Conservation (phyloP, 768 basidiomycete species). For the Antrodiella citrinella region DNA sequence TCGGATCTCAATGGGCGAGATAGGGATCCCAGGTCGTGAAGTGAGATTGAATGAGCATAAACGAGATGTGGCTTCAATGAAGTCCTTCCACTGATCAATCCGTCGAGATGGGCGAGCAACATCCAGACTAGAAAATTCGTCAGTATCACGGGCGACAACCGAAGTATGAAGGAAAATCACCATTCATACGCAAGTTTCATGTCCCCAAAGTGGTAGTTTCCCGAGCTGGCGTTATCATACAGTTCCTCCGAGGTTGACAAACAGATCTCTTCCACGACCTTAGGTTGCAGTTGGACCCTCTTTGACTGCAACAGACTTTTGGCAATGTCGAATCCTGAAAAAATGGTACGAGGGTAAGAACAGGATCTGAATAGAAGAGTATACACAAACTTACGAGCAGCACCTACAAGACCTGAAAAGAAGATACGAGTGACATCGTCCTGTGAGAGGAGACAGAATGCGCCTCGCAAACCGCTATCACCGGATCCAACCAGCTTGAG, state of each 20-base stretch:
- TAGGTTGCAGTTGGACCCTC: slow-evolving; percentile 35
- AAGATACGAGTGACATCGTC: slow-evolving; percentile 79
- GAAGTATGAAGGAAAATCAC: slow-evolving; percentile 32
- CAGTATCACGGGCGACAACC: not conserved
- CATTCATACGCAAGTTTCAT: slow-evolving; percentile 98
- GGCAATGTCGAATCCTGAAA: slow-evolving; percentile 60
- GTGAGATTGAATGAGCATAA: slow-evolving; percentile 87
- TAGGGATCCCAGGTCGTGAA: slow-evolving; percentile 64
- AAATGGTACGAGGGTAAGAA: not conserved
- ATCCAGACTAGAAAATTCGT: slow-evolving; percentile 46
- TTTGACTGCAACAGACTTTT: slow-evolving; percentile 47
- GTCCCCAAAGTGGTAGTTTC: slow-evolving; percentile 87
- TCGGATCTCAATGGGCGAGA: slow-evolving; percentile 90
- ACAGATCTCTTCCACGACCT: slow-evolving; percentile 68
- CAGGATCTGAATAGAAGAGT: not conserved
- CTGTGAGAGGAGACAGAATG: slow-evolving; percentile 67
- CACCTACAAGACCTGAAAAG: slow-evolving; percentile 76
- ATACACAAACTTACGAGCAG: slow-evolving; percentile 65
- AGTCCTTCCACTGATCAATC: slow-evolving; percentile 69
- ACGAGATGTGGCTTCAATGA: slow-evolving; percentile 95
- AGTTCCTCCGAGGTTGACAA: slow-evolving; percentile 78
- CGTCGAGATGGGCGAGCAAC: slow-evolving; percentile 60
- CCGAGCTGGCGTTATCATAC: slow-evolving; percentile 90
- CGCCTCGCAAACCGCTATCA: slow-evolving; percentile 58
- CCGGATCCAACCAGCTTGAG: slow-evolving; percentile 61